phyloP scores from a whole-genome alignment of 2,329 filamentous ascomycete species.

The Pseudogymnoascus sp. region DNA sequence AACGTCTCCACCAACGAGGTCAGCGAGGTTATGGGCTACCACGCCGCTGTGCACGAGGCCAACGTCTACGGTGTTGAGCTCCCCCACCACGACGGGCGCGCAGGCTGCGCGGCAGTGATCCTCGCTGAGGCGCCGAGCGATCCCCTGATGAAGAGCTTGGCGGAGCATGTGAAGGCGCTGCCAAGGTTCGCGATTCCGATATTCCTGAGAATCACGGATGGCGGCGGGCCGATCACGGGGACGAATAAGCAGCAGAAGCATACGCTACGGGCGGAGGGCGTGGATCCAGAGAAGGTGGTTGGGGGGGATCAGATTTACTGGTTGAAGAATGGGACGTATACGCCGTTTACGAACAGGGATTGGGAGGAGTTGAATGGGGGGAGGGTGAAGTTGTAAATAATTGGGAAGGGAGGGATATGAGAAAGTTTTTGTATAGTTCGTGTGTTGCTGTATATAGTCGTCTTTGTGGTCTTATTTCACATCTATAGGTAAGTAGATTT shows the following conservation, averaged over 20 bases:
- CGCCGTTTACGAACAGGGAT: conserved; percentile 57
- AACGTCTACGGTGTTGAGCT: conserved; percentile 81
- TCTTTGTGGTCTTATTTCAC: not conserved
- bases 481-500: not conserved
- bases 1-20: conserved; percentile 81
- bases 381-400: conserved; percentile 57
- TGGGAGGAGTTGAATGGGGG: conserved; percentile 64
- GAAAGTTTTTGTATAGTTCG: not conserved
- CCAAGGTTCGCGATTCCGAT: conserved; percentile 71
- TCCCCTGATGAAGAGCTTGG: conserved; percentile 50
- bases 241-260: conserved; percentile 89
- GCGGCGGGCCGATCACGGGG: conserved; percentile 59
- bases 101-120: conserved; percentile 69
- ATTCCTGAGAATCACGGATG: conserved; percentile 62
- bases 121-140: conserved; percentile 44
- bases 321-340: conserved; percentile 58
- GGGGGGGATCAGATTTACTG: conserved; percentile 44
- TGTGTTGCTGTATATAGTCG: not conserved
- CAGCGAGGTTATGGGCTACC: conserved; percentile 61
- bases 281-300: conserved; percentile 52
- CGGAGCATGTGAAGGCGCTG: conserved; percentile 51
- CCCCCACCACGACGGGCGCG: conserved; percentile 74
- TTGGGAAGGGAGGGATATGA: not conserved
- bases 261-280: conserved; percentile 62
- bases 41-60: conserved; percentile 63